Base-by-base conservation (phyloP, 371 early-diverging fungal species). In the Mucor saturninus region DNA sequence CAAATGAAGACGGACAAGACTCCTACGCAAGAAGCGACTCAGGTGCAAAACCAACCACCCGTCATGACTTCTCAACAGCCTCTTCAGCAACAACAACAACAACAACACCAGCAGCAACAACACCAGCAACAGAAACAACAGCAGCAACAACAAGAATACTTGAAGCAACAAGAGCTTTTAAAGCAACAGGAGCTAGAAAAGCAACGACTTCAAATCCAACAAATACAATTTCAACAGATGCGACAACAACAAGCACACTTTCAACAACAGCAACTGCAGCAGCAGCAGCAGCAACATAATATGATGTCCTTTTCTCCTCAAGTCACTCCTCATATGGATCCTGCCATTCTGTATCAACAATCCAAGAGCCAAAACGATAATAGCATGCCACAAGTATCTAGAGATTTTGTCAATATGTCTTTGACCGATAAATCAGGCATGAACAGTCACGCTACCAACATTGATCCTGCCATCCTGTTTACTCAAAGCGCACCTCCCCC, bases 321-420 rank as follows among this genome's bases (percentile, higher is more conserved):
- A 32, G n/a, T 35, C 3, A 43, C 54, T 54, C 48, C 54, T 54
- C 48, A 46, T 9, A 30, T 55, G 14, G 55, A 62, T 32, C 62
- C 62, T 49, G 62, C 62, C 21, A 55, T 62, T 30, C 15, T 62
- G 29, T 62, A 43, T 30, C 61, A 56, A 42, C 55, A 62, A 49
- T 13, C 10, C 32, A 28, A 43, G 8, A 50, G 14, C 28, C 50
- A 21, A 21, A 21, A 21, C 21, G 21, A 21, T 21, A 21, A 21
- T 21, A 21, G 21, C 21, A 21, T 21, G 21, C 21, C 21, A 21
- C 21, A 21, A 21, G 21, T 21, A 21, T 21, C 21, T 21, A 21
- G 21, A 21, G 21, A 21, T 21, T 21, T 21, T 21, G 21, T 21
- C 21, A 21, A 21, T 21, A 21, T 21, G 21, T 21, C 21, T 21